phyloP scores from a whole-genome alignment of 768 basidiomycete species.

The Agaricus bisporus region DNA sequence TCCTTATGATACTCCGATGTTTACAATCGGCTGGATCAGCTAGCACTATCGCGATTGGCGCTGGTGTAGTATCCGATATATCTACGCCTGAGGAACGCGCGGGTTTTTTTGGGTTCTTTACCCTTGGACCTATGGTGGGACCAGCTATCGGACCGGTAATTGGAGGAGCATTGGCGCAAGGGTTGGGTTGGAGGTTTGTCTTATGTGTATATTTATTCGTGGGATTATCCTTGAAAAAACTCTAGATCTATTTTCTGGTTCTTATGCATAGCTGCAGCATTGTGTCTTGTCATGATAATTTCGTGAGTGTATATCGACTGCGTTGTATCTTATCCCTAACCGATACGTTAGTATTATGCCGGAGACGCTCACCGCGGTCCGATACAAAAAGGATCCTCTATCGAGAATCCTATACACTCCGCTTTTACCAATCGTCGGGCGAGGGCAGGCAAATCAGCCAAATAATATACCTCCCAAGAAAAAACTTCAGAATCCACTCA shows the following conservation, averaged over 20 bases:
- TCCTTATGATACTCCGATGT: slow-evolving; percentile 74
- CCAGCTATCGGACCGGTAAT: slow-evolving; percentile 58
- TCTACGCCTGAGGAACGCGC: slow-evolving; percentile 68
- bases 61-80: slow-evolving; percentile 78
- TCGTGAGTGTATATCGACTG: slow-evolving; percentile 27
- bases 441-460: slow-evolving; percentile 17
- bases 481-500: slow-evolving; percentile 47
- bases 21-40: slow-evolving; percentile 77
- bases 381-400: slow-evolving; percentile 43
- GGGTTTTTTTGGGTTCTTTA: slow-evolving; percentile 64
- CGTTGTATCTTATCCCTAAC: neutral
- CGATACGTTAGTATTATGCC: slow-evolving; percentile 39
- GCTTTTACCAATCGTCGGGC: slow-evolving; percentile 43
- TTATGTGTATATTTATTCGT: neutral
- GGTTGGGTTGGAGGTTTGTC: slow-evolving; percentile 58
- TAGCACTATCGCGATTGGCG: slow-evolving; percentile 71
- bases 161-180: slow-evolving; percentile 50
- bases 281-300: slow-evolving; percentile 41
- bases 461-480: slow-evolving; percentile 27
- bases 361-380: slow-evolving; percentile 49
- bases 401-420: slow-evolving; percentile 39
- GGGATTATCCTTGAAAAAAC: no score
- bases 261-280: slow-evolving; percentile 40
- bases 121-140: slow-evolving; percentile 63
- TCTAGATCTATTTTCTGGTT: slow-evolving; percentile 60